phyloP scores from a whole-genome alignment of 2,329 filamentous ascomycete species.

The Talaromyces sp. region DNA sequence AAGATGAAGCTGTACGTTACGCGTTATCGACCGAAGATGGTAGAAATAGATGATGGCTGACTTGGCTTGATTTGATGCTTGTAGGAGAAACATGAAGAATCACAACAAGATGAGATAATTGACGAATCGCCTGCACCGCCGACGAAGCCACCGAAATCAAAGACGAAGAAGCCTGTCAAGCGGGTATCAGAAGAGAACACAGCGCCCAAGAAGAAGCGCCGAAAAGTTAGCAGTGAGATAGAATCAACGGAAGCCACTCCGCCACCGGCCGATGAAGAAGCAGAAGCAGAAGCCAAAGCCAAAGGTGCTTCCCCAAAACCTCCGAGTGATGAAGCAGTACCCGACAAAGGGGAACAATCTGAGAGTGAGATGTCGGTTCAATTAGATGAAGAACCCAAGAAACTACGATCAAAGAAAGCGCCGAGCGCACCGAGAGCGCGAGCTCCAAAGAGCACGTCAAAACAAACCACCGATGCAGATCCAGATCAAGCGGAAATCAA shows the following conservation, averaged over 20 bases:
- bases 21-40: background rate
- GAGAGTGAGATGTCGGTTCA: constrained; percentile 71
- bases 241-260: constrained; percentile 26
- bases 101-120: constrained; percentile 13
- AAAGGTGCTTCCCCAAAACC: constrained; percentile 24
- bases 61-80: background rate
- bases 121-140: constrained; percentile 21
- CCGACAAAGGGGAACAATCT: constrained; percentile 49
- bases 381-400: constrained; percentile 70
- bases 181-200: constrained; percentile 27
- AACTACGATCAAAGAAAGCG: constrained; percentile 30
- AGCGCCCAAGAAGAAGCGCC: constrained; percentile 35
- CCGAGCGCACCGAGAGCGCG: constrained; percentile 29
- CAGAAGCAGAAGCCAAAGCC: constrained; percentile 25
- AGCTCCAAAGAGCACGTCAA: constrained; percentile 35
- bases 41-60: background rate
- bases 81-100: constrained; percentile 21
- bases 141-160: constrained; percentile 20
- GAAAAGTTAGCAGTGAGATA: constrained; percentile 32
- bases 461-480: constrained; percentile 50
- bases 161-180: constrained; percentile 30
- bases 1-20: constrained; percentile 50
- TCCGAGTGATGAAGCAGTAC: constrained; percentile 32
- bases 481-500: constrained; percentile 80
- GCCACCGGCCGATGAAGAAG: constrained; percentile 20